Conservation (phyloP, 1,284 basidiomycete genomes). For the Pyrrhoderma lamaoense region DNA sequence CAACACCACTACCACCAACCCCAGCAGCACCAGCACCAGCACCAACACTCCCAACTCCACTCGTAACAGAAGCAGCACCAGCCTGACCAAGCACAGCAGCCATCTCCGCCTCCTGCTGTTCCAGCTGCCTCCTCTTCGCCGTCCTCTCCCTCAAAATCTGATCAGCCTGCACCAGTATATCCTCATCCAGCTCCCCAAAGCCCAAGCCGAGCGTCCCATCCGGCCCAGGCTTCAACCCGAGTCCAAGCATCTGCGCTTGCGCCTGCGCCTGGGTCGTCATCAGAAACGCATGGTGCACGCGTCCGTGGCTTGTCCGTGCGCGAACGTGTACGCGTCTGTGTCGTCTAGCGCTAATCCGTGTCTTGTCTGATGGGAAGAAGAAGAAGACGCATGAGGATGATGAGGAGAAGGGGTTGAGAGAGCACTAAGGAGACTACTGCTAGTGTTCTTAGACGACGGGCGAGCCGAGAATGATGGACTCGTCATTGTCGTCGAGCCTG, state of each 20-base stretch:
- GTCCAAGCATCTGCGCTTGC: slow-evolving; percentile 7
- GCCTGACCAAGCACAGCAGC: no score
- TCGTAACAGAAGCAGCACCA: no score
- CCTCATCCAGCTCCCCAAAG: slow-evolving; percentile 38
- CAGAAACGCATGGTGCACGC: no score
- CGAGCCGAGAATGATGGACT: slow-evolving; percentile 10
- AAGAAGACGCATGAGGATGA: neutral
- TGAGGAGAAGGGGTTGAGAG: no score
- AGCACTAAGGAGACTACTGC: no score
- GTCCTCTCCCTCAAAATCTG: slow-evolving; percentile 72
- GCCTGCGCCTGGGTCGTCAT: no score
- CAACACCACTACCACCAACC: no score
- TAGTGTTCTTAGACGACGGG: slow-evolving; percentile 7
- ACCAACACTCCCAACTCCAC: no score
- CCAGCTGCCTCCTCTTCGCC: slow-evolving; percentile 56
- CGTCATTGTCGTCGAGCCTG: slow-evolving; percentile 20
- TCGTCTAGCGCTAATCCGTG: slow-evolving; percentile 11
- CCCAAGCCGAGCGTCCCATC: slow-evolving; percentile 20
- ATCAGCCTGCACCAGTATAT: slow-evolving; percentile 80
- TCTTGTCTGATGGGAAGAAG: neutral
- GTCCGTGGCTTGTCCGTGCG: no score
- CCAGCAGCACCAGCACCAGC: no score
- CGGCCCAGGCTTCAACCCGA: slow-evolving; percentile 1
- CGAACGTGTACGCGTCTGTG: slow-evolving; percentile 13
- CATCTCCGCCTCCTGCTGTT: slow-evolving; percentile 40